A percentile compares a stretch with the other conserved stretches of the same genome.
Evolutionary conservation across 2,329 filamentous ascomycete genomes (phyloP).

Genomic region (Oidium heveae): DNA sequence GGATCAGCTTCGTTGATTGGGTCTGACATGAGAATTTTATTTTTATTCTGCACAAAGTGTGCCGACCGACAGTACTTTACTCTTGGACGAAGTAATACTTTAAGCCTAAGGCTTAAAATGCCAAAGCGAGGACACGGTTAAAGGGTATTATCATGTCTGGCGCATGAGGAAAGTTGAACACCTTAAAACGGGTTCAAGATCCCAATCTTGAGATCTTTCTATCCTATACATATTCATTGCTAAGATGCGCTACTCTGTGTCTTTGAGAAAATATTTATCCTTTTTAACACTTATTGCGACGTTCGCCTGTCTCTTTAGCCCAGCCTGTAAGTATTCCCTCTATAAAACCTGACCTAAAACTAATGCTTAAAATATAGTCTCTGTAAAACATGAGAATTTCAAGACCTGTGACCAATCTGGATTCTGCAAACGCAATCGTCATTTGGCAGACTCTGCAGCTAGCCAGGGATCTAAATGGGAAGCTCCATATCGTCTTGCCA

Average conservation of each 20-base stretch:
- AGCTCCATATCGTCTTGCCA: conserved; percentile 55
- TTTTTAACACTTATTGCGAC: neutral
- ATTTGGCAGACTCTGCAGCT: conserved; percentile 55
- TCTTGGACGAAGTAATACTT: no score
- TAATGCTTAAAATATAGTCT: conserved; percentile 22
- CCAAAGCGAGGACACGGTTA: no score
- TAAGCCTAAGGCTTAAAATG: no score
- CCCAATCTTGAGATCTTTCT: no score
- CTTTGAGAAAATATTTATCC: no score
- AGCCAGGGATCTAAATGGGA: conserved; percentile 41
- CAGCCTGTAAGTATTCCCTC: neutral
- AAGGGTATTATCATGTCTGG: no score
- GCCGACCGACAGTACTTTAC: no score
- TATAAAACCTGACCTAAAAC: neutral
- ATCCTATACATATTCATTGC: no score
- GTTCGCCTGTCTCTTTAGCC: neutral
- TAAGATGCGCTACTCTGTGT: no score
- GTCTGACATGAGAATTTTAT: neutral
- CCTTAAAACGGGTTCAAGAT: no score
- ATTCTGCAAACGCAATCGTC: conserved; percentile 89
- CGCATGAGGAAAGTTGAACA: no score
- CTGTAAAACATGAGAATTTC: conserved; percentile 90
- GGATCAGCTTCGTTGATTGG: conserved; percentile 13
- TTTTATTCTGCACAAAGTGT: neutral
- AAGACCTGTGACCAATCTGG: conserved; percentile 90